phyloP scores from a whole-genome alignment of 2,329 filamentous ascomycete genomes.

The Neonectria punicea region DNA sequence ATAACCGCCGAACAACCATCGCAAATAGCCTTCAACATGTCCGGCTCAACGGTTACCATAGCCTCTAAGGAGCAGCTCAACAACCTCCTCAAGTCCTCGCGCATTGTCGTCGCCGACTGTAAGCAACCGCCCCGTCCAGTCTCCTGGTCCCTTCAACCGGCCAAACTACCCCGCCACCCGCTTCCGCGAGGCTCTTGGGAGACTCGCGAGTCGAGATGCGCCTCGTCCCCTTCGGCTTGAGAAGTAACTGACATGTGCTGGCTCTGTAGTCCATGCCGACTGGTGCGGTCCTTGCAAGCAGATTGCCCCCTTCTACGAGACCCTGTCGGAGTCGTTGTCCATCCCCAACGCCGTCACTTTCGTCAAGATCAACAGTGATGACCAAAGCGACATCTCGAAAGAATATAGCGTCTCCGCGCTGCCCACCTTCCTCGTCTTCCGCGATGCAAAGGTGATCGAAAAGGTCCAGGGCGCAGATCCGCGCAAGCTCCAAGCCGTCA shows the following conservation, averaged over 20 bases:
- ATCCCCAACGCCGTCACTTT: slow-evolving; percentile 81
- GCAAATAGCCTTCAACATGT: slow-evolving; percentile 43
- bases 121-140: slow-evolving; percentile 50
- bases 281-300: slow-evolving; percentile 87
- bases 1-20: slow-evolving; percentile 32
- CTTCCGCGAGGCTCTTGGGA: slow-evolving; percentile 15
- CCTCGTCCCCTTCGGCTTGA: slow-evolving; percentile 19
- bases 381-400: slow-evolving; percentile 76
- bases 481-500: slow-evolving; percentile 73
- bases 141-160: background rate
- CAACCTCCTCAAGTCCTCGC: slow-evolving; percentile 74
- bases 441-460: slow-evolving; percentile 73
- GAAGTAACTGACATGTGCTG: slow-evolving; percentile 29
- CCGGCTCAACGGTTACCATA: slow-evolving; percentile 44
- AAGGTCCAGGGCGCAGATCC: slow-evolving; percentile 81
- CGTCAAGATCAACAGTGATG: slow-evolving; percentile 86
- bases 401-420: slow-evolving; percentile 80
- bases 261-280: slow-evolving; percentile 79
- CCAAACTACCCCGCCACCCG: slow-evolving; percentile 35
- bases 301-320: slow-evolving; percentile 85
- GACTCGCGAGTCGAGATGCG: slow-evolving; percentile 17
- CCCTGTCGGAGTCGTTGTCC: slow-evolving; percentile 77
- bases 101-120: slow-evolving; percentile 91
- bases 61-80: slow-evolving; percentile 71
- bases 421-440: slow-evolving; percentile 93